Conservation (phyloP, 1,284 basidiomycete species). For the Trametes polyzona region DNA sequence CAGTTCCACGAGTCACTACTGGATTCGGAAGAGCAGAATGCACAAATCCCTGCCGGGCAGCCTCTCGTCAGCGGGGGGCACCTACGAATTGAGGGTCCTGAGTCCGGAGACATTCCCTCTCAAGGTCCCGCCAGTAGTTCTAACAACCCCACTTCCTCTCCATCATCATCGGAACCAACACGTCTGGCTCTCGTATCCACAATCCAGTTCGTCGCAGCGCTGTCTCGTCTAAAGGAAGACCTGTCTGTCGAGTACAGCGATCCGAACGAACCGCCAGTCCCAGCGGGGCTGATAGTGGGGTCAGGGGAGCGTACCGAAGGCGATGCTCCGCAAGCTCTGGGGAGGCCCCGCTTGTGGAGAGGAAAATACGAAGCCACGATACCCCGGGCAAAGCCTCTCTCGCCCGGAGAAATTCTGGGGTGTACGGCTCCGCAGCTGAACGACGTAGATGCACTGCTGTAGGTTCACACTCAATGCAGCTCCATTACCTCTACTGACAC, state of each 20-base stretch:
- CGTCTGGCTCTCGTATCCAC: constrained; percentile 90
- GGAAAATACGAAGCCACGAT: constrained; percentile 81
- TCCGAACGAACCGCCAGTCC: constrained; percentile 3
- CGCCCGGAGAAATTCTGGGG: constrained; percentile 95
- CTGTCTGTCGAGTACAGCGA: constrained; percentile 49
- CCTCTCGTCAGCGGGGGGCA: constrained; percentile 53
- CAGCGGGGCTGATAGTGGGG: constrained; percentile 24
- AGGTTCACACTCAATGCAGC: constrained; percentile 31
- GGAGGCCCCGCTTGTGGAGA: constrained; percentile 46
- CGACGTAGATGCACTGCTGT: constrained; percentile 89
- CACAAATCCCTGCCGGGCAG: constrained; percentile 55
- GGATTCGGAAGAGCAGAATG: constrained; percentile 52
- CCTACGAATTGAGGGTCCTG: constrained; percentile 59
- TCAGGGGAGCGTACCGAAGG: neutral
- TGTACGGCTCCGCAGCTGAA: constrained; percentile 90
- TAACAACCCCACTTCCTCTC: constrained; percentile 4
- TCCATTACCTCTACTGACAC: neutral
- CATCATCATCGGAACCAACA: constrained; percentile 51
- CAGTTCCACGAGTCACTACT: constrained; percentile 64
- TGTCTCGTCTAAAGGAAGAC: constrained; percentile 86
- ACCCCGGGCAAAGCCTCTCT: constrained; percentile 92
- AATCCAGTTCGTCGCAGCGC: constrained; percentile 92
- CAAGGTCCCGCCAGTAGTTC: constrained; percentile 14
- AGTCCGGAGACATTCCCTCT: constrained; percentile 5
- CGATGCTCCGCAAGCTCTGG: constrained; percentile 4